Conservation (phyloP, 768 basidiomycete species). For the Russula emetica region DNA sequence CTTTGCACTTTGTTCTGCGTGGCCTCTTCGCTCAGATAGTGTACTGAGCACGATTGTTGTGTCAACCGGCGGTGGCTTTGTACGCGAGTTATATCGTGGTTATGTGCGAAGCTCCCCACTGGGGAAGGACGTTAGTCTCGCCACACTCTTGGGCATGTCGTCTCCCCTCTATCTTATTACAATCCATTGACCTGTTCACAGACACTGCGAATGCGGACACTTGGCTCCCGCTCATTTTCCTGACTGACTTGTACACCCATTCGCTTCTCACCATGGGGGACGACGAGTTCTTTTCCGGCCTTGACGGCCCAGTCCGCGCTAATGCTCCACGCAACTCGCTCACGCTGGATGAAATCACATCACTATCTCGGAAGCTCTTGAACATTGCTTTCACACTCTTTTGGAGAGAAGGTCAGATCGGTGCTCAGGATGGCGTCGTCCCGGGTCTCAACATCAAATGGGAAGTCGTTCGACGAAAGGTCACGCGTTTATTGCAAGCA, state of each 20-base stretch:
- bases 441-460: constrained; percentile 46
- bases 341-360: constrained; percentile 70
- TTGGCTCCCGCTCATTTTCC: constrained; percentile 72
- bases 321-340: constrained; percentile 63
- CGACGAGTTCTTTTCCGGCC: constrained; percentile 83
- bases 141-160: constrained; percentile 40
- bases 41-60: constrained; percentile 53
- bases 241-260: constrained; percentile 78
- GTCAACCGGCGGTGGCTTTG: constrained; percentile 55
- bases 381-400: constrained; percentile 82
- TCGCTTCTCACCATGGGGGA: constrained; percentile 89
- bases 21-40: constrained; percentile 54
- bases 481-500: constrained; percentile 72
- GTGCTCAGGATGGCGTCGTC: constrained; percentile 40
- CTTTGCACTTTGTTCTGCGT: constrained; percentile 53
- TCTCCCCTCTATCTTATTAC: background rate
- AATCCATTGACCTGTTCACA: constrained; percentile 25
- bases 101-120: constrained; percentile 59
- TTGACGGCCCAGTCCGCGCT: constrained; percentile 28
- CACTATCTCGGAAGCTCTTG: constrained; percentile 71
- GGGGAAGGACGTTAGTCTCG: constrained; percentile 50
- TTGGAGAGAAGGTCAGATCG: constrained; percentile 52
- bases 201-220: constrained; percentile 44
- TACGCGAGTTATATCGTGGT: constrained; percentile 70
- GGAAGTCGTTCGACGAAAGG: constrained; percentile 68